Percentiles rank a stretch among this genome's conserved stretches.
Conservation (phyloP, 176 grass and related monocot genomes). For the Musa troglodytarum region DNA sequence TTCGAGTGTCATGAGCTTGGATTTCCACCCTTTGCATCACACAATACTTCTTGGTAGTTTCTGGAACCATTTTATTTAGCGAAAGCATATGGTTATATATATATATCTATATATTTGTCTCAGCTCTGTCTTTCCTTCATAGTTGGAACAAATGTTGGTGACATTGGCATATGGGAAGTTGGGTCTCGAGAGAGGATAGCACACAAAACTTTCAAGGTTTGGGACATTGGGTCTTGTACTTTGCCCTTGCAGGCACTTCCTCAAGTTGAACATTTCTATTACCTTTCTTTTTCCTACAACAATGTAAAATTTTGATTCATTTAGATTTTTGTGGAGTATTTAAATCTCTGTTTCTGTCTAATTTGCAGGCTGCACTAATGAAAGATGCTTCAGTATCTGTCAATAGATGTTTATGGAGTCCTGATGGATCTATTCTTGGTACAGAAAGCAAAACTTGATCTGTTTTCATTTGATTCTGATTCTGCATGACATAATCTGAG, state of each 20-base stretch:
- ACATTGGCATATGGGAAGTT: constrained; percentile 97
- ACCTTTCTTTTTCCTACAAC: neutral
- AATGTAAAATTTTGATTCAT: neutral
- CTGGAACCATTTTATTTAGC: neutral
- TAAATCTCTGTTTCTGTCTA: constrained; percentile 1
- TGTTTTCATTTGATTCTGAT: neutral
- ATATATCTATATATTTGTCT: neutral
- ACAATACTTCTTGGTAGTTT: constrained; percentile 88
- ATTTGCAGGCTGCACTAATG: constrained; percentile 69
- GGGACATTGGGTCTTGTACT: constrained; percentile 68
- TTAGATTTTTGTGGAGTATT: no score
- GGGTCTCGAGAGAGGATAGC: constrained; percentile 95
- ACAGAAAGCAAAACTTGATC: neutral
- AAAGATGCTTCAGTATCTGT: constrained; percentile 98
- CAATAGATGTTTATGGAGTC: constrained; percentile 97
- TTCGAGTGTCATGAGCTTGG: constrained; percentile 94
- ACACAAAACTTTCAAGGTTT: constrained; percentile 95
- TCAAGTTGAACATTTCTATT: neutral
- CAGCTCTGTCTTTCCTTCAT: constrained; percentile 8
- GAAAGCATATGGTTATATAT: neutral
- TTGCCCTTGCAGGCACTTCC: constrained; percentile 72
- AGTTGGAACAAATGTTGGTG: constrained; percentile 99
- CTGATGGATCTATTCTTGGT: constrained; percentile 94
- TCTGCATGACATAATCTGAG: neutral
- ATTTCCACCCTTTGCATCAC: constrained; percentile 92